Percentiles rank a stretch among this genome's conserved stretches.
These are phyloP conservation scores for Diplodia intermedia DNA, from an alignment of 2,329 filamentous ascomycete genomes.

Conservation along the genomic window DNA sequence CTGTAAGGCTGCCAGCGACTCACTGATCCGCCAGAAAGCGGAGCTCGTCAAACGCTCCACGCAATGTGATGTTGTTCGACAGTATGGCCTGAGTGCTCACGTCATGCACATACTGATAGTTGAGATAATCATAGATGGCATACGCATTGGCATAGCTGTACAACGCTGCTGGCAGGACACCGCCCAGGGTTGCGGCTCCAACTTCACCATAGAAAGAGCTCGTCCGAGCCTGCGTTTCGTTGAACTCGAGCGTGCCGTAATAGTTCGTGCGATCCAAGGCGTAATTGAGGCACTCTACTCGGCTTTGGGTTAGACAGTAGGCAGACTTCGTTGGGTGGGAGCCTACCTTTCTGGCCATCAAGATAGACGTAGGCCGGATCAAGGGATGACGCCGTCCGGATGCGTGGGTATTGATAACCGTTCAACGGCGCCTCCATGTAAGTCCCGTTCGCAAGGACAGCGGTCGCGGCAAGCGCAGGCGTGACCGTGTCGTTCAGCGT, in stretches of 20 bases:
- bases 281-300: conserved; percentile 37
- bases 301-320: not conserved
- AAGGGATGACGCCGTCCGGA: conserved; percentile 52
- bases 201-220: conserved; percentile 57
- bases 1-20: not conserved
- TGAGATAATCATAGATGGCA: conserved; percentile 63
- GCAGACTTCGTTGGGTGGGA: conserved; percentile 44
- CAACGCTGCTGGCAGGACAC: conserved; percentile 46
- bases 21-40: conserved; percentile 37
- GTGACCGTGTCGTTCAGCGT: conserved; percentile 42
- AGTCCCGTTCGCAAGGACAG: conserved; percentile 57
- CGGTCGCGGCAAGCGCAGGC: conserved; percentile 41
- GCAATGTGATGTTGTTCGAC: conserved; percentile 39
- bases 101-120: conserved; percentile 63
- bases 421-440: conserved; percentile 56
- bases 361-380: conserved; percentile 62
- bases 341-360: conserved; percentile 52
- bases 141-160: conserved; percentile 61
- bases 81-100: conserved; percentile 47
- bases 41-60: conserved; percentile 38
- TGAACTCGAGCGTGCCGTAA: conserved; percentile 50
- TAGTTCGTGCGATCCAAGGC: conserved; percentile 46
- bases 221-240: conserved; percentile 47
- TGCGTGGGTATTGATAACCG: conserved; percentile 65
- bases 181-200: conserved; percentile 53